Conservation (phyloP, 805 yeast genomes). For the Candida awuae region DNA sequence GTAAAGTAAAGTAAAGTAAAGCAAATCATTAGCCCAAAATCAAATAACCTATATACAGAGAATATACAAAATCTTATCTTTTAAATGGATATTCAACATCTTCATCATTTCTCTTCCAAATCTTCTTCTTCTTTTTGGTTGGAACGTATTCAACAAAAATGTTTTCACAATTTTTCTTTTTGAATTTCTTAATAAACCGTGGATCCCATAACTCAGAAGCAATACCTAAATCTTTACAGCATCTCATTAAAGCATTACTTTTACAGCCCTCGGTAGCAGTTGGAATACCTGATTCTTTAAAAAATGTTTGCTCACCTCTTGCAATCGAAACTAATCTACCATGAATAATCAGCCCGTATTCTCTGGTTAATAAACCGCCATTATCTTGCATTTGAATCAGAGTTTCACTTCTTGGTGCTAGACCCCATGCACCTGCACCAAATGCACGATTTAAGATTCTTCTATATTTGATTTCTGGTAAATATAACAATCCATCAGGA, state of each 20-base stretch:
- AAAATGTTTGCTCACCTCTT: conserved; percentile 92
- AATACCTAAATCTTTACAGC: conserved; percentile 94
- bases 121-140: conserved; percentile 78
- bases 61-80: conserved; percentile 12
- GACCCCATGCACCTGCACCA: conserved; percentile 99
- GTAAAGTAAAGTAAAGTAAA: neutral
- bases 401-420: conserved; percentile 87
- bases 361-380: conserved; percentile 61
- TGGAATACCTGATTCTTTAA: conserved; percentile 76
- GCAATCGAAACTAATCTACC: conserved; percentile 89
- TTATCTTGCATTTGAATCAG: conserved; percentile 38
- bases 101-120: conserved; percentile 86
- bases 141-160: conserved; percentile 77
- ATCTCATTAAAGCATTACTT: conserved; percentile 93
- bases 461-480: conserved; percentile 94
- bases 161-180: conserved; percentile 62
- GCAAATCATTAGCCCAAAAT: neutral
- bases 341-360: conserved; percentile 78
- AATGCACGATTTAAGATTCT: conserved; percentile 82
- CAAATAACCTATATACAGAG: neutral
- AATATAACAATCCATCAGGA: conserved; percentile 86
- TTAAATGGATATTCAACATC: conserved; percentile 82
- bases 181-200: conserved; percentile 64
- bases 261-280: conserved; percentile 98
- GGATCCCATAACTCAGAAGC: conserved; percentile 99